These are phyloP conservation scores for Flueggea neowawraea DNA, from an alignment of 441 rosid species.

Conservation along the genomic window DNA sequence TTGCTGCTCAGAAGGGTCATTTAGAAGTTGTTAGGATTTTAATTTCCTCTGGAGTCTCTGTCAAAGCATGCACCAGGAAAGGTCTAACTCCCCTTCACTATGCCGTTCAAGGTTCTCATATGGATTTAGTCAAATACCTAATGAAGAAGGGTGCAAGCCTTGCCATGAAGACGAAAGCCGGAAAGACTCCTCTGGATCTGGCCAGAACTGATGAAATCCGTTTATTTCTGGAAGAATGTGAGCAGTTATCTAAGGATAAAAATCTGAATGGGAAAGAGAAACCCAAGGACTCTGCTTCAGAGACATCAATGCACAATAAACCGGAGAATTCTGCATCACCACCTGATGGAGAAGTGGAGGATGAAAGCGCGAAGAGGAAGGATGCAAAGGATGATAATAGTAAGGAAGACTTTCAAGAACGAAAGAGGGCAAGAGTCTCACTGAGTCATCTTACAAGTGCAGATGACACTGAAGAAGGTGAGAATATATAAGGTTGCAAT, in stretches of 20 bases:
- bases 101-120: slow-evolving; percentile 86
- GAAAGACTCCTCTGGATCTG: slow-evolving; percentile 77
- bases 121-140: slow-evolving; percentile 69
- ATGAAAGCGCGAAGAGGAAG: slow-evolving; percentile 43
- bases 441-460: slow-evolving; percentile 61
- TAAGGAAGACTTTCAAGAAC: slow-evolving; percentile 14
- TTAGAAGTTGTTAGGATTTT: slow-evolving; percentile 64
- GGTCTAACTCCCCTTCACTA: slow-evolving; percentile 88
- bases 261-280: slow-evolving; percentile 24
- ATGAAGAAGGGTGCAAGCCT: slow-evolving; percentile 70
- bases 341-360: slow-evolving; percentile 18
- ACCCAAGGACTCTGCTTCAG: slow-evolving; percentile 32
- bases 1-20: slow-evolving; percentile 95
- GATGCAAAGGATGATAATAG: slow-evolving; percentile 28
- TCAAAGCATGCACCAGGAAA: slow-evolving; percentile 68
- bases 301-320: slow-evolving; percentile 15
- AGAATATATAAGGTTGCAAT: slow-evolving; percentile 5
- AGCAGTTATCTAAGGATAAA: slow-evolving; percentile 34
- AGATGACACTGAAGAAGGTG: slow-evolving; percentile 65
- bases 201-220: slow-evolving; percentile 52
- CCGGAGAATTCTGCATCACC: slow-evolving; percentile 28
- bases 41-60: slow-evolving; percentile 59
- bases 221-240: slow-evolving; percentile 48
- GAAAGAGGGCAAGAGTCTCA: slow-evolving; percentile 54
- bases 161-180: slow-evolving; percentile 65